Percentiles rank a stretch among this genome's conserved stretches.
Conservation (phyloP, 495 filamentous ascomycete genomes). For the Podospora pseudocomata region DNA sequence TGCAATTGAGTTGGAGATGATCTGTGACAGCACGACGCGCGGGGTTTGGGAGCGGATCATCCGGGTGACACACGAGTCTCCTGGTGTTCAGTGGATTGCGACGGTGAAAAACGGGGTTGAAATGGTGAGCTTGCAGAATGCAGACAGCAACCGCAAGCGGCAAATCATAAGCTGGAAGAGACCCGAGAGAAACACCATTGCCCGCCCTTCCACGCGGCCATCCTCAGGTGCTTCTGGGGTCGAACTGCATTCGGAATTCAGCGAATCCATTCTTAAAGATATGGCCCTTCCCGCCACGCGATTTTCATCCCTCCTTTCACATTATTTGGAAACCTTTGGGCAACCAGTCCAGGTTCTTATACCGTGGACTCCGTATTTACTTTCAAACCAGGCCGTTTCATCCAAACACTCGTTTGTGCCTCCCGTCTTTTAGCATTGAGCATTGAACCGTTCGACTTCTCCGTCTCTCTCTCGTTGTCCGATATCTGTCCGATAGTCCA, state of each 20-base stretch:
- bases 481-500: neutral
- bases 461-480: neutral
- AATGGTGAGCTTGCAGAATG: neutral
- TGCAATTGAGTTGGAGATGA: no score
- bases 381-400: constrained; percentile 12
- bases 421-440: constrained; percentile 5
- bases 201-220: constrained; percentile 22
- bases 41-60: constrained; percentile 7
- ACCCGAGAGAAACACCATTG: constrained; percentile 11
- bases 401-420: constrained; percentile 17
- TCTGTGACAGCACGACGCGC: neutral
- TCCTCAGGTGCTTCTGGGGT: neutral
- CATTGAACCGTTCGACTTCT: constrained; percentile 2
- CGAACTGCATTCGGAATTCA: constrained; percentile 24
- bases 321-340: constrained; percentile 20
- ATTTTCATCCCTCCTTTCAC: constrained; percentile 14
- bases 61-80: neutral
- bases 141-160: constrained; percentile 9
- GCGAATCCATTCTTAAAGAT: constrained; percentile 29
- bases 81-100: constrained; percentile 2
- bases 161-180: constrained; percentile 18
- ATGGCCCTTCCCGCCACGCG: constrained; percentile 16
- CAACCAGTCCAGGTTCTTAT: neutral
- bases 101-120: no score
- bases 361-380: neutral